A percentile compares a stretch with the other conserved stretches of the same genome.
Conservation (phyloP, 2,329 filamentous ascomycete species). For the Penicillium sp. region DNA sequence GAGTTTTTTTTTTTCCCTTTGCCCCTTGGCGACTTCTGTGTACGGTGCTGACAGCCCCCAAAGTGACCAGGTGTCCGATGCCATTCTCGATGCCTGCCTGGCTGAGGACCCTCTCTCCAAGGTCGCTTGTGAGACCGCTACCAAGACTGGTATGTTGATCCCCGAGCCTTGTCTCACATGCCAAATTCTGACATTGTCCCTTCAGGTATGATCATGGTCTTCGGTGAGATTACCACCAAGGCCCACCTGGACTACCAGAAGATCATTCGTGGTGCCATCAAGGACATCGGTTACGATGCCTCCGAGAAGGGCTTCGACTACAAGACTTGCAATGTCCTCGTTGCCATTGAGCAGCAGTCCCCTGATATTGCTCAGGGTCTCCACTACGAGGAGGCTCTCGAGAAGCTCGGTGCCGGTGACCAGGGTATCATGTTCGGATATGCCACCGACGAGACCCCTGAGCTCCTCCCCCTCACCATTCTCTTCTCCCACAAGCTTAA, state of each 20-base stretch:
- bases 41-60: conserved; percentile 15
- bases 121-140: conserved; percentile 97
- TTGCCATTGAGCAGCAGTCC: conserved; percentile 98
- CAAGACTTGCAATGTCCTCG: conserved; percentile 98
- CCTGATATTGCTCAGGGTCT: conserved; percentile 99
- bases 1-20: conserved; percentile 30
- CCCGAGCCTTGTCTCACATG: conserved; percentile 3
- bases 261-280: conserved; percentile 89
- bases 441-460: conserved; percentile 97
- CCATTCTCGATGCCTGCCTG: conserved; percentile 96
- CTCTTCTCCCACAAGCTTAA: conserved; percentile 97
- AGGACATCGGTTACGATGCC: conserved; percentile 98
- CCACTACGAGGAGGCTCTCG: conserved; percentile 94
- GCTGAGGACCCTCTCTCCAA: conserved; percentile 94
- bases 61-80: conserved; percentile 94
- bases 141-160: conserved; percentile 78
- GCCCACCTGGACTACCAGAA: conserved; percentile 96
- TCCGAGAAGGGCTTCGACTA: conserved; percentile 99
- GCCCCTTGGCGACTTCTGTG: conserved; percentile 1
- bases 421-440: conserved; percentile 99
- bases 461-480: conserved; percentile 91
- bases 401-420: conserved; percentile 97
- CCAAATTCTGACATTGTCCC: conserved; percentile 13
- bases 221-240: conserved; percentile 98
- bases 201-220: conserved; percentile 86